Conservation (phyloP, 2,329 filamentous ascomycete species). For the Sporothrix inflata region DNA sequence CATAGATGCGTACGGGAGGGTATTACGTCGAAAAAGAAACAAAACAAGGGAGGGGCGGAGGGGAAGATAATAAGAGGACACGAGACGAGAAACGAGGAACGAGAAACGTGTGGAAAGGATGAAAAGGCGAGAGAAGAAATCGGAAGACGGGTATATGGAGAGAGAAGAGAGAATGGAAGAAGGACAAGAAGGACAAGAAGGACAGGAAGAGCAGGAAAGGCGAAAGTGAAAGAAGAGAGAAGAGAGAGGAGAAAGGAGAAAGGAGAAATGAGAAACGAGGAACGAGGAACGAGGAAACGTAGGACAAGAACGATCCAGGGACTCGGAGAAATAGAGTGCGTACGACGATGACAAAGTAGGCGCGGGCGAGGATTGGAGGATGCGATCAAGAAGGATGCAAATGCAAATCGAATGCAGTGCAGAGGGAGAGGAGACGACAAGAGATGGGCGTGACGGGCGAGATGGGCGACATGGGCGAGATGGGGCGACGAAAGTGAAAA, state of each 20-base stretch:
- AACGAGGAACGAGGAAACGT: too few relatives aligned
- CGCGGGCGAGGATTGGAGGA: not conserved
- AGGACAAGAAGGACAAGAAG: too few relatives aligned
- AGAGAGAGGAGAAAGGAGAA: not conserved
- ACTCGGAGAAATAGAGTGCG: slow-evolving; percentile 21
- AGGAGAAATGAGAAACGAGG: too few relatives aligned
- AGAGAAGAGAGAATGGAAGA: not conserved
- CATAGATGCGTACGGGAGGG: not conserved
- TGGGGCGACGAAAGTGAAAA: not conserved
- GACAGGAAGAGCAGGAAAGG: too few relatives aligned
- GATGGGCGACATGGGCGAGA: not conserved
- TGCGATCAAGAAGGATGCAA: not conserved
- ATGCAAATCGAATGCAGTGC: not conserved
- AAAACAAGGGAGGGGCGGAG: not conserved
- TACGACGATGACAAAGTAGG: slow-evolving; percentile 1
- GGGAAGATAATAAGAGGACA: not conserved
- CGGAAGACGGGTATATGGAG: not conserved
- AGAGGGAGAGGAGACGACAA: not conserved
- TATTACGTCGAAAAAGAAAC: not conserved
- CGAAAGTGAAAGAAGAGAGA: not conserved
- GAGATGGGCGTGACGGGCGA: not conserved
- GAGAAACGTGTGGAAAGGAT: not conserved
- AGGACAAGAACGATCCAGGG: slow-evolving; percentile 3
- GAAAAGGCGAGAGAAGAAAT: not conserved
- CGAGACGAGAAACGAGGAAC: not conserved